A percentile compares a stretch with the other conserved stretches of the same genome.
phyloP scores from a whole-genome alignment of 2,329 filamentous ascomycete genomes.

The Venturia carpophila region DNA sequence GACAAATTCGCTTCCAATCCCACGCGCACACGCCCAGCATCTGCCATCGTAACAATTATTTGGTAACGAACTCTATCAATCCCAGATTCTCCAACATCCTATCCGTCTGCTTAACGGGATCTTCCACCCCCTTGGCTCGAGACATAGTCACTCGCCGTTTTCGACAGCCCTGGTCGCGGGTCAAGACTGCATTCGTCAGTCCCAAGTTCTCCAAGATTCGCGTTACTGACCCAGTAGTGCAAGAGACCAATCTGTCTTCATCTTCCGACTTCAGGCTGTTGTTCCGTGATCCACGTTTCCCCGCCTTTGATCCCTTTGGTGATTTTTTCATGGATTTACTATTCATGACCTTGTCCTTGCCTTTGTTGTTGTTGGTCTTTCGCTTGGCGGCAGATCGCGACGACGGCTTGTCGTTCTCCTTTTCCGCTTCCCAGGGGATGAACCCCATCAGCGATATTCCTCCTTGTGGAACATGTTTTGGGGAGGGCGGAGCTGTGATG shows the following conservation, averaged over 20 bases:
- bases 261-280: neutral
- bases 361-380: neutral
- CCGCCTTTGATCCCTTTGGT: neutral
- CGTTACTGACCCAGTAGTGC: neutral
- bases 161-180: neutral
- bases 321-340: slow-evolving; percentile 1
- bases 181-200: slow-evolving; percentile 10
- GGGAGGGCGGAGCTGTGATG: neutral
- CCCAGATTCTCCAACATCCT: slow-evolving; percentile 2
- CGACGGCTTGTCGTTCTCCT: neutral
- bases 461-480: neutral
- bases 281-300: neutral
- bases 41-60: slow-evolving; percentile 15
- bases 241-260: neutral
- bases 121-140: neutral
- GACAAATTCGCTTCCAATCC: neutral
- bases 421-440: slow-evolving; percentile 1
- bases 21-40: neutral
- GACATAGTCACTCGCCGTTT: neutral
- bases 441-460: neutral
- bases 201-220: slow-evolving; percentile 4
- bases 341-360: neutral
- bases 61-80: neutral
- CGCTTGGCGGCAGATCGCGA: neutral
- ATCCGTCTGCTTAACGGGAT: slow-evolving; percentile 2